Evolutionary conservation across 2,329 filamentous ascomycete species (phyloP).

Genomic region (Mollisia scopiformis): DNA sequence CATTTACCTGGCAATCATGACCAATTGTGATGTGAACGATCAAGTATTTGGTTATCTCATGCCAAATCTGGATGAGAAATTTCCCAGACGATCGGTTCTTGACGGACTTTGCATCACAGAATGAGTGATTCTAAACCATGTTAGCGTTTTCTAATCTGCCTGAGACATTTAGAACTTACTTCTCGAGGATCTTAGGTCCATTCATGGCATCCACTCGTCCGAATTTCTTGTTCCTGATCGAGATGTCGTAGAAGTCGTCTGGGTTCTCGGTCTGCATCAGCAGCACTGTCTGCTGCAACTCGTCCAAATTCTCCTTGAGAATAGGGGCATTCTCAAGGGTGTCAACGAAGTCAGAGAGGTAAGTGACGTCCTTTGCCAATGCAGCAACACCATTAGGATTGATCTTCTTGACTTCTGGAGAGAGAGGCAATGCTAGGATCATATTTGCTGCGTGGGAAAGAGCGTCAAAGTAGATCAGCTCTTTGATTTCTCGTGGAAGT

Average conservation of each 20-base stretch:
- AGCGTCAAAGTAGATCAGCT: constrained; percentile 96
- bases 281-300: constrained; percentile 89
- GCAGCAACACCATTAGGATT: constrained; percentile 83
- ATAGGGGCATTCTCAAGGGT: constrained; percentile 84
- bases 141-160: constrained; percentile 8
- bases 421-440: constrained; percentile 59
- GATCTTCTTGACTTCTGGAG: constrained; percentile 74
- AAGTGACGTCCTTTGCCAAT: constrained; percentile 80
- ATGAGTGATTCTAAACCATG: constrained; percentile 59
- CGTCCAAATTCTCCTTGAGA: constrained; percentile 85
- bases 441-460: constrained; percentile 87
- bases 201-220: constrained; percentile 90
- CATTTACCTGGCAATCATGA: not conserved
- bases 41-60: constrained; percentile 50
- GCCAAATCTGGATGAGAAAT: constrained; percentile 76
- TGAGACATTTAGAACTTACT: constrained; percentile 55
- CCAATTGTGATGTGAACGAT: not conserved
- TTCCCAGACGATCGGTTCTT: constrained; percentile 66
- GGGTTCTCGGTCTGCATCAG: constrained; percentile 86
- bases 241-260: constrained; percentile 97
- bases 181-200: constrained; percentile 87
- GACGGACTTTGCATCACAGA: constrained; percentile 57
- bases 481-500: constrained; percentile 93
- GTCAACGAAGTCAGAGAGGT: constrained; percentile 84
- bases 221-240: constrained; percentile 89